phyloP scores from a whole-genome alignment of 495 filamentous ascomycete genomes.

The Umbilicaria muhlenbergii region DNA sequence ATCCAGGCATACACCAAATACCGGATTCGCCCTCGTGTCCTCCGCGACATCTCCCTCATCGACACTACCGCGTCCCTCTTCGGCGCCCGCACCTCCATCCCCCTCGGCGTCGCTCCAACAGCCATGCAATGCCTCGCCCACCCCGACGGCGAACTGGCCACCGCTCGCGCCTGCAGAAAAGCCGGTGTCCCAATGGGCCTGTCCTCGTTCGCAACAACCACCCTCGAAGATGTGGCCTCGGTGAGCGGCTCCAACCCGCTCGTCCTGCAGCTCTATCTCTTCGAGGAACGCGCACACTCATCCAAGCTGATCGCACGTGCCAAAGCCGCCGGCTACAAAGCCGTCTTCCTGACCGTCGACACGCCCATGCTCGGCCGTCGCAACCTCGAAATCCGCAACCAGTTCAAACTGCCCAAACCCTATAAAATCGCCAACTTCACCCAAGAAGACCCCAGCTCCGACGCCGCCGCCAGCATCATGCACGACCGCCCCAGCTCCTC shows the following conservation, averaged over 20 bases:
- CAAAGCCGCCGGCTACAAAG: conserved; percentile 20
- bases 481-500: conserved; percentile 6
- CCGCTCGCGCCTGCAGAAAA: conserved; percentile 25
- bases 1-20: conserved; percentile 35
- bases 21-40: conserved; percentile 36
- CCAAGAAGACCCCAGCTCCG: conserved; percentile 3
- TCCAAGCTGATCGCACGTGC: conserved; percentile 30
- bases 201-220: conserved; percentile 34
- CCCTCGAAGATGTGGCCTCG: conserved; percentile 34
- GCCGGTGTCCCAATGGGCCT: conserved; percentile 34
- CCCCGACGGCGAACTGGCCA: conserved; percentile 54
- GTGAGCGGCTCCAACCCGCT: conserved; percentile 27
- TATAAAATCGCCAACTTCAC: conserved; percentile 20
- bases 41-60: conserved; percentile 33
- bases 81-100: conserved; percentile 19
- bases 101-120: conserved; percentile 26
- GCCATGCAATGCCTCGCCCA: conserved; percentile 47
- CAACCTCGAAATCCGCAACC: conserved; percentile 29
- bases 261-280: conserved; percentile 28
- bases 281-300: conserved; percentile 25
- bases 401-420: conserved; percentile 23
- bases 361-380: conserved; percentile 20
- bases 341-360: conserved; percentile 22
- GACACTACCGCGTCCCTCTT: conserved; percentile 34
- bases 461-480: conserved; percentile 12